A percentile compares a stretch with the other conserved stretches of the same genome.
phyloP scores from a whole-genome alignment of 192 early-diverging fungal species.

The Coemansia pectinata region DNA sequence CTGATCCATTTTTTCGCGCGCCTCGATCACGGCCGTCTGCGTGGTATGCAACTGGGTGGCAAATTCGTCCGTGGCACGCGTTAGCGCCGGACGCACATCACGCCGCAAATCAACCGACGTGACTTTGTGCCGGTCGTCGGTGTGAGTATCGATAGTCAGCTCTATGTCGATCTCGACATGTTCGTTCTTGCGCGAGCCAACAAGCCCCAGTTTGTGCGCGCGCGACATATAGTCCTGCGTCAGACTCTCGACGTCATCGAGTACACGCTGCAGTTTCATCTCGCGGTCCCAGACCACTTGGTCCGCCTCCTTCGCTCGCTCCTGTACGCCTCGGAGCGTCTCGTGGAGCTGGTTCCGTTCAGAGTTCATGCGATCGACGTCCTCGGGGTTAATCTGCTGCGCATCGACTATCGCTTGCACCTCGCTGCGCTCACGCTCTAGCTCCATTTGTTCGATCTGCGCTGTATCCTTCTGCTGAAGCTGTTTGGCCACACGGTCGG shows the following conservation, averaged over 20 bases:
- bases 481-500: constrained; percentile 36
- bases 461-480: constrained; percentile 47
- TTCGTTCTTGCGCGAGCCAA: constrained; percentile 32
- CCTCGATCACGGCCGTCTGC: constrained; percentile 37
- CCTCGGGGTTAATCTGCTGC: constrained; percentile 75
- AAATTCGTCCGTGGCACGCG: constrained; percentile 48
- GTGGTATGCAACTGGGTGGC: constrained; percentile 49
- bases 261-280: constrained; percentile 66
- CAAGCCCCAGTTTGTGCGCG: constrained; percentile 49
- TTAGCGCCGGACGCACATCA: constrained; percentile 45
- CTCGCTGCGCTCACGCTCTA: constrained; percentile 58
- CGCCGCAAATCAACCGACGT: constrained; percentile 51
- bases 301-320: constrained; percentile 60
- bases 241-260: constrained; percentile 60
- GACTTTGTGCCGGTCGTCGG: constrained; percentile 41
- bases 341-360: constrained; percentile 70
- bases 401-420: constrained; percentile 67
- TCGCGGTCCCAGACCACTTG: constrained; percentile 67
- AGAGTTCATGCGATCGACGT: constrained; percentile 79
- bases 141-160: constrained; percentile 35
- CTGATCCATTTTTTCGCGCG: constrained; percentile 48
- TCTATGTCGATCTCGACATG: constrained; percentile 34
- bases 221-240: constrained; percentile 49
- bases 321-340: constrained; percentile 55
- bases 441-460: constrained; percentile 46